Evolutionary conservation across 441 rosid species (phyloP).

Genomic region (Eutrema salsugineum): DNA sequence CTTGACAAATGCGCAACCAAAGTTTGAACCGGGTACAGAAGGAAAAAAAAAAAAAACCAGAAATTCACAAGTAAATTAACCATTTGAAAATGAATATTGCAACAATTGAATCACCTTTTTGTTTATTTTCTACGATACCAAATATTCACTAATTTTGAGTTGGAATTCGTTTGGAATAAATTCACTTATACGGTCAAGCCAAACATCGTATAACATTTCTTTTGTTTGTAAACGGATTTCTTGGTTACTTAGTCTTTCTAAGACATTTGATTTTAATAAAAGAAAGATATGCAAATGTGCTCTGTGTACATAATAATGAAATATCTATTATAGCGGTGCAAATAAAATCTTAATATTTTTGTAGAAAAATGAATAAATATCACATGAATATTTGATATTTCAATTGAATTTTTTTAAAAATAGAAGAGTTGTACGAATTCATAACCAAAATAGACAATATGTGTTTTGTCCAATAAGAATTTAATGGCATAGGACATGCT

Average conservation of each 20-base stretch:
- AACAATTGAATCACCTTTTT: neutral
- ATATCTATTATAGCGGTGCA: neutral
- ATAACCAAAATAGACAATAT: conserved; percentile 6
- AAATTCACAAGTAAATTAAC: neutral
- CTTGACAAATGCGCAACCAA: neutral
- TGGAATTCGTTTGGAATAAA: neutral
- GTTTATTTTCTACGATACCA: too few species aligned
- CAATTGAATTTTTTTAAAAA: neutral
- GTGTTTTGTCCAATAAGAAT: neutral
- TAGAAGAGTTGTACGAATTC: neutral
- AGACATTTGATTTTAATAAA: neutral
- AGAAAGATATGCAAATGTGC: neutral
- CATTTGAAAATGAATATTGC: neutral
- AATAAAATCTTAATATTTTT: neutral
- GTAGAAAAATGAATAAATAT: neutral
- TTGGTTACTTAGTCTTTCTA: neutral
- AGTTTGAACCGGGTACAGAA: neutral
- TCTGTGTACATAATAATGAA: neutral
- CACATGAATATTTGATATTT: neutral
- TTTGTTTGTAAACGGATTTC: neutral
- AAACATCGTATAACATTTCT: neutral
- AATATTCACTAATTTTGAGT: neutral
- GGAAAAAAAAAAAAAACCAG: too few species aligned
- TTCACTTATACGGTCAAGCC: neutral
- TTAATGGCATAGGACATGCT: conserved; percentile 4